Conservation (phyloP, 768 basidiomycete species). For the Rubroboletus pulcherrimus region DNA sequence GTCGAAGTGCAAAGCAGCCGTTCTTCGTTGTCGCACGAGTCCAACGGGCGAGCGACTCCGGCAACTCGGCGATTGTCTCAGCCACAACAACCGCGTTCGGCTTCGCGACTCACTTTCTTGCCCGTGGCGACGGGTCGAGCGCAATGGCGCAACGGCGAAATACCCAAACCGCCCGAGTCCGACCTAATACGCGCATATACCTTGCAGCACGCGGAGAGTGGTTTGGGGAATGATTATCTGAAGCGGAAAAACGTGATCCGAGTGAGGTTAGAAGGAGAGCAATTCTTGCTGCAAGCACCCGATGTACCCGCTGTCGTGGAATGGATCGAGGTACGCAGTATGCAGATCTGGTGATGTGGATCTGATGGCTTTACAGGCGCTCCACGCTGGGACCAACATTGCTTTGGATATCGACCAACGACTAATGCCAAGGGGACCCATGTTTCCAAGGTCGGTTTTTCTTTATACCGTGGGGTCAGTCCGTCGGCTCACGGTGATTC, state of each 20-base stretch:
- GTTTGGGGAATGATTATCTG: constrained; percentile 89
- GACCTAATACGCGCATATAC: constrained; percentile 72
- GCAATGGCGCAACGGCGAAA: constrained; percentile 20
- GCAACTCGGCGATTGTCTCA: constrained; percentile 13
- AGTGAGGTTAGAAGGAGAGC: constrained; percentile 89
- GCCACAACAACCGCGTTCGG: constrained; percentile 12
- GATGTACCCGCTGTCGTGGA: constrained; percentile 83
- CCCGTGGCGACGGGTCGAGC: constrained; percentile 15
- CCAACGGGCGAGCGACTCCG: constrained; percentile 11
- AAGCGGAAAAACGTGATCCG: constrained; percentile 95
- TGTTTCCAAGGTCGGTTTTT: constrained; percentile 65
- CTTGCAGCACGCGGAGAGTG: constrained; percentile 88
- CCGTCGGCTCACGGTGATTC: not conserved
- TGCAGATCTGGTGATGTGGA: not conserved
- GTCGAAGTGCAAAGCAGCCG: constrained; percentile 22
- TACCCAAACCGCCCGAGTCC: constrained; percentile 42
- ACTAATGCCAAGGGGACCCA: constrained; percentile 85
- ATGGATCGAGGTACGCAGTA: constrained; percentile 83
- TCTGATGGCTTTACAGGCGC: constrained; percentile 46
- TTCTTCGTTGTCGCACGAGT: constrained; percentile 20
- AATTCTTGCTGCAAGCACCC: constrained; percentile 89
- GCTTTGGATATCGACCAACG: constrained; percentile 89
- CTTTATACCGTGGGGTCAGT: too few relatives aligned
- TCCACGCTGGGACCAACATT: constrained; percentile 91
- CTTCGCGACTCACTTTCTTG: constrained; percentile 25